Base-by-base conservation (phyloP, 805 yeast species). In the Barnettozyma pratensis region DNA sequence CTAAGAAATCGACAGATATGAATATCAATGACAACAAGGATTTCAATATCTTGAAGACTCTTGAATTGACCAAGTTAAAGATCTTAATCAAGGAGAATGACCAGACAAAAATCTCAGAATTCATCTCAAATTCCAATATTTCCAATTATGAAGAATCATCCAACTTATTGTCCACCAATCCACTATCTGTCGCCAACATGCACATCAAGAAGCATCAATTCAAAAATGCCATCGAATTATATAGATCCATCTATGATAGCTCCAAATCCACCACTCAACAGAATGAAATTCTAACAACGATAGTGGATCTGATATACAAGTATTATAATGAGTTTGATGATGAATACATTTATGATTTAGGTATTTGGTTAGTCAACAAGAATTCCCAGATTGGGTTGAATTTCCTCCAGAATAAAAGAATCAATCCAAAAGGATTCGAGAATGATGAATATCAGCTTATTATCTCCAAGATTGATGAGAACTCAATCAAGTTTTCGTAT, bases 41-140 rank as follows among this genome's bases (percentile, higher is more conserved):
- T 37, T 36, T 4, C 5, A 42, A 58, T 27, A 48, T 54, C 6
- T 37, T 58, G 8, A 50, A 50, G 10, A 52, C 57, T 10, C 19
- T 61, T 26, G 59, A 57, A 41, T 29, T 49, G 12, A 51, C 54
- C 1, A 44, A 54, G 1, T 49, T 61, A 27, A 43, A 52, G 11
- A 50, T 47, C 29, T 45, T 59, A 6, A 39, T 46, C 6, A 35
- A 42, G 7, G 41, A 48, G 2, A 31, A 57, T 10, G 39, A 42
- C 9, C 30, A 30, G 5, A 12, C 32, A 26, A 35, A 36, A n/a
- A 35, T 47, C 12, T 42, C 46, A 11, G 50, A 47, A 19, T 47
- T 47, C 35, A 39, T 47, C 26, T 42, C 38, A 42, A 39, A 9
- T 34, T 43, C 50, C 6, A 42, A 40, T 11, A 40, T 49, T 4